A percentile compares a stretch with the other conserved stretches of the same genome.
These are phyloP conservation scores for Biscutella auriculata DNA, from an alignment of 441 rosid genomes.

Conservation along the genomic window DNA sequence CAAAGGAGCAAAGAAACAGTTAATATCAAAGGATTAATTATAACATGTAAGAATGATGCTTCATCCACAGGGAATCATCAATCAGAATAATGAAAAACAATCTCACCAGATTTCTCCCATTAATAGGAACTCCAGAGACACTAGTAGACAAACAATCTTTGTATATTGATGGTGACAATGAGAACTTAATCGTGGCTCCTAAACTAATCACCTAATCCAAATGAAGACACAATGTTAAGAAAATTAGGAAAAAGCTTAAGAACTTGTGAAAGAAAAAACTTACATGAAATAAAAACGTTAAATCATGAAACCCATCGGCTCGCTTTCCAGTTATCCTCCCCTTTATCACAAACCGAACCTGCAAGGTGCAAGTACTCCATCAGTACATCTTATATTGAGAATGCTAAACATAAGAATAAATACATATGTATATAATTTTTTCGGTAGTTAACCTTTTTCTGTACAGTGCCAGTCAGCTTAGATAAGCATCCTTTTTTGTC, in stretches of 20 bases:
- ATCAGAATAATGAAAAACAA: background rate
- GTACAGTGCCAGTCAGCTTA: too few species aligned
- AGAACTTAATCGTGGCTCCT: conserved; percentile 82
- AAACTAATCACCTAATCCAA: conserved; percentile 59
- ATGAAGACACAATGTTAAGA: too few species aligned
- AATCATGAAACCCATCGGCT: conserved; percentile 87
- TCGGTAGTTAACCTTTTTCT: too few species aligned
- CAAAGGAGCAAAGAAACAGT: background rate
- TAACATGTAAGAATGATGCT: conserved; percentile 2
- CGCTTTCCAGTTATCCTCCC: conserved; percentile 72
- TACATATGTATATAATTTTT: too few species aligned
- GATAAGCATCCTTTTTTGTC: too few species aligned
- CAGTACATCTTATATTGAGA: too few species aligned
- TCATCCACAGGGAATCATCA: background rate
- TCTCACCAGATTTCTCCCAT: conserved; percentile 47
- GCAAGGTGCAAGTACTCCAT: too few species aligned
- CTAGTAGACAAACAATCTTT: conserved; percentile 77
- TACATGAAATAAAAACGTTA: conserved; percentile 93
- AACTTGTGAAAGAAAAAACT: conserved; percentile 17
- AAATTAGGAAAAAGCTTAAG: too few species aligned
- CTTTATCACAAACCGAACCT: too few species aligned
- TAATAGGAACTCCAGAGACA: conserved; percentile 81
- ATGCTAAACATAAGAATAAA: too few species aligned
- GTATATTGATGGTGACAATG: conserved; percentile 65
- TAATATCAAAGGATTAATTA: background rate